Evolutionary conservation across 2,329 filamentous ascomycete species (phyloP).

Genomic region (Paecilomyces formosus): DNA sequence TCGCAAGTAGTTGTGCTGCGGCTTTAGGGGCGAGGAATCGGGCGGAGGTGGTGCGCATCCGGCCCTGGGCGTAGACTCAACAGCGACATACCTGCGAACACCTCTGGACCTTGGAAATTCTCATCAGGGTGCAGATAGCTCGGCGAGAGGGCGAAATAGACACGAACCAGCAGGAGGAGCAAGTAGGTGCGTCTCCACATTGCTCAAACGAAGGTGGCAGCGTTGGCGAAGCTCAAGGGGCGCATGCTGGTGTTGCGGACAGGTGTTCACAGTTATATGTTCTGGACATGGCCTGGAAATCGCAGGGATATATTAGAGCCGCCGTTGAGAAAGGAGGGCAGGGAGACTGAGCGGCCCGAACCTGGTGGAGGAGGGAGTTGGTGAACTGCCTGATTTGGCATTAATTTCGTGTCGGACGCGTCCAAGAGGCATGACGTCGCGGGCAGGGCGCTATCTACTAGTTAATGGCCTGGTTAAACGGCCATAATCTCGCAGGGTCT

Average conservation of each 20-base stretch:
- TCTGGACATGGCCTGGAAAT: background rate
- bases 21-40: slow-evolving; percentile 2
- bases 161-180: slow-evolving; percentile 72
- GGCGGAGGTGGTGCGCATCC: background rate
- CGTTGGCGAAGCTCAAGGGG: background rate
- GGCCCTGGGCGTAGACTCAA: background rate
- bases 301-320: background rate
- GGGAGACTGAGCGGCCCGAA: background rate
- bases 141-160: slow-evolving; percentile 89
- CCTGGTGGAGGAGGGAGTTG: background rate
- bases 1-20: slow-evolving; percentile 3
- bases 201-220: slow-evolving; percentile 8
- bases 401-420: background rate
- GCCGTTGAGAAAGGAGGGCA: background rate
- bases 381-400: background rate
- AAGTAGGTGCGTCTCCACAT: slow-evolving; percentile 95
- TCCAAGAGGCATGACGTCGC: background rate
- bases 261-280: background rate
- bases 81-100: slow-evolving; percentile 68
- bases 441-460: background rate
- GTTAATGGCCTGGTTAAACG: background rate
- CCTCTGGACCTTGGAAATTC: slow-evolving; percentile 96
- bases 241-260: slow-evolving; percentile 8
- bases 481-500: background rate
- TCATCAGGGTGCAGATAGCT: slow-evolving; percentile 98